These are phyloP conservation scores for Stenogyne calaminthoides DNA, from an alignment of 305 asterid species.

Conservation along the genomic window DNA sequence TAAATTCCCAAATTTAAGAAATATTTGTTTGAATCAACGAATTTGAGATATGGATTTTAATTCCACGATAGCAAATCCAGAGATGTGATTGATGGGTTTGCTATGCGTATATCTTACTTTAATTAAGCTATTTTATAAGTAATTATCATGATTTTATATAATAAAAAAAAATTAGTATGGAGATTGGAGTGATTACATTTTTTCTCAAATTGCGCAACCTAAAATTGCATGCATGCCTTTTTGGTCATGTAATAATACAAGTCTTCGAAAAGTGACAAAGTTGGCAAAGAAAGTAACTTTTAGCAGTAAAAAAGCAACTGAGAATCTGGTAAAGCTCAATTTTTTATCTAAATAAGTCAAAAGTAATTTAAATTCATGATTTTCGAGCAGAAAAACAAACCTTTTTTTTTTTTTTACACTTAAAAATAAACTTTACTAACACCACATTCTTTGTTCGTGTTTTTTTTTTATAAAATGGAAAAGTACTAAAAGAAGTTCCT, in stretches of 20 bases:
- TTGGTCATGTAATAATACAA: constrained; percentile 1
- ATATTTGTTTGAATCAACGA: too few species aligned
- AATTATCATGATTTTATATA: too few species aligned
- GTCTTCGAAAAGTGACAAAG: neutral
- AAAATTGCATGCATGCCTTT: neutral
- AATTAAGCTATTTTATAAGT: too few species aligned
- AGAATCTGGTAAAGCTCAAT: neutral
- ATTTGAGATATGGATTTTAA: too few species aligned
- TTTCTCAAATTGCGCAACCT: too few species aligned
- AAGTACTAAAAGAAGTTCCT: neutral
- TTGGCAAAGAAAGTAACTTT: neutral
- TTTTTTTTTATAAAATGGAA: constrained; percentile 1
- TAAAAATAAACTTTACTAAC: neutral
- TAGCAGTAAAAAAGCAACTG: neutral
- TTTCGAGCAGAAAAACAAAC: neutral
- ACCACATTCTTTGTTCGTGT: neutral
- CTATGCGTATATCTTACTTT: too few species aligned
- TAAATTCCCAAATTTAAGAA: too few species aligned
- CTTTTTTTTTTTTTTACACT: neutral
- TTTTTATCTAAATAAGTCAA: neutral
- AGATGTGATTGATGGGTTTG: too few species aligned
- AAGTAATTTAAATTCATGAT: neutral
- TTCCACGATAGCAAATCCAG: too few species aligned
- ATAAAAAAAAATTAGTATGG: too few species aligned
- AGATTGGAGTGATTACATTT: too few species aligned